phyloP scores from a whole-genome alignment of 805 yeast genomes.

The Lipomyces yamadae region DNA sequence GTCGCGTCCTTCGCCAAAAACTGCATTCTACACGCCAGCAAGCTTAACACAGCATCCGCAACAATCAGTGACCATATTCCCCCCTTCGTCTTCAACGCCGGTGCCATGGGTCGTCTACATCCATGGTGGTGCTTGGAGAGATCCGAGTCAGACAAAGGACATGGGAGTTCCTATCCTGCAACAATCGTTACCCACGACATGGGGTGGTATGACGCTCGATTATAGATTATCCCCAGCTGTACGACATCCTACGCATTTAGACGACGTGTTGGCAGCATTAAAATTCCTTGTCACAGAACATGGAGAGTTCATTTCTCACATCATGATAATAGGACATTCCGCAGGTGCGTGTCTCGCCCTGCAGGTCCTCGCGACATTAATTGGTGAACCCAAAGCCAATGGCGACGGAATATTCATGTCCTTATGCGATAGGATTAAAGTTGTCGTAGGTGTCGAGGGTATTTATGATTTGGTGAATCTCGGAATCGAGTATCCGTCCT shows the following conservation, averaged over 20 bases:
- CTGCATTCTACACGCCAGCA: conserved; percentile 10
- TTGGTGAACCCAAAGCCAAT: conserved; percentile 9
- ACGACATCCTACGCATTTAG: conserved; percentile 61
- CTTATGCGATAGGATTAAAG: conserved; percentile 2
- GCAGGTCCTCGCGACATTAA: conserved; percentile 48
- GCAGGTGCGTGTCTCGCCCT: conserved; percentile 70
- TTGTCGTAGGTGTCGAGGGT: conserved; percentile 60
- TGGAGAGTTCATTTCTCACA: conserved; percentile 13
- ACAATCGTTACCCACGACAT: conserved; percentile 12
- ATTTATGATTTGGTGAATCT: conserved; percentile 60
- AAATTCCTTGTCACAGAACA: conserved; percentile 34
- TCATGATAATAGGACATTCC: conserved; percentile 65
- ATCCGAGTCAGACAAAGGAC: conserved; percentile 59
- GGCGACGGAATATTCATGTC: background rate
- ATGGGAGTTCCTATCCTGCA: conserved; percentile 53
- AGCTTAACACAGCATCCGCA: conserved; percentile 26
- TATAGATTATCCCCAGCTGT: conserved; percentile 45
- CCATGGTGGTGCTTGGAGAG: conserved; percentile 88
- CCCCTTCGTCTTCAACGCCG: background rate
- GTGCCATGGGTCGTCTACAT: conserved; percentile 53
- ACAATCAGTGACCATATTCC: conserved; percentile 28
- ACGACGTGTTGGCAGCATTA: conserved; percentile 57
- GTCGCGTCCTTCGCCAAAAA: conserved; percentile 7
- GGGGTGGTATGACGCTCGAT: conserved; percentile 39
- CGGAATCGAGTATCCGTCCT: conserved; percentile 63